Base-by-base conservation (phyloP, 768 basidiomycete genomes). In the Chalciporus sphaerocephalus region DNA sequence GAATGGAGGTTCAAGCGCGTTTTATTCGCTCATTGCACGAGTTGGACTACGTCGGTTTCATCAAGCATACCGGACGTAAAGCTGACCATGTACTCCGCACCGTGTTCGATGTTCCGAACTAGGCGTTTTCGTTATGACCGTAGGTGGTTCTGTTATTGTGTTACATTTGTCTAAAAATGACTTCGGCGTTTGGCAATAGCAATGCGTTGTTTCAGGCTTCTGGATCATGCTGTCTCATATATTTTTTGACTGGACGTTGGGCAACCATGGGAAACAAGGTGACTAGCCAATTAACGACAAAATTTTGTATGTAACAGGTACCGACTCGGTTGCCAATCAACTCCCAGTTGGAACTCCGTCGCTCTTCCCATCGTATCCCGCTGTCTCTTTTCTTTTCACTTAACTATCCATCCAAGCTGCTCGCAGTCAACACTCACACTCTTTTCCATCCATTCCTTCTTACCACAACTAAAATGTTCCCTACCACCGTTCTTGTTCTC, bases 11-110 rank as follows among this genome's bases (percentile, higher is more conserved):
- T 13, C 89, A 91, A 57, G 87, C 85, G 33, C 72, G 89, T 16
- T 92, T 92, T 60, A 75, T 90, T 41, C 78, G 85, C 15, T 80
- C 87, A 10, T 57, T 92, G 60, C 90, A 92, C 48, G 88, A 91
- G 56, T 73, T 92, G 32, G 89, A 92, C 57, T 83, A 80, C 55
- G 64, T 91, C 27, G 90, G 90, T 7, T 78, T 92, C 56, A 68
- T 91, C 58, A 87, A 86, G 58, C 87, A 87, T 50, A 89, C 85
- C 0, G 79, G 83, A 35, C 72, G 87, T 43, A 91, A 87, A 64
- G 75, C 73, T 7, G 90, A 90, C 56, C 88, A 89, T 67, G 79
- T 92, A 38, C 56, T 82, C 53, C 71, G 81, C 55, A 82, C 82
- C 0, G 72, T 83, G 4, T 86, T 81, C 52, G 87, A 88, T 13